Evolutionary conservation across 2,329 filamentous ascomycete species (phyloP).

Genomic region (Arthrinium phaeospermum): DNA sequence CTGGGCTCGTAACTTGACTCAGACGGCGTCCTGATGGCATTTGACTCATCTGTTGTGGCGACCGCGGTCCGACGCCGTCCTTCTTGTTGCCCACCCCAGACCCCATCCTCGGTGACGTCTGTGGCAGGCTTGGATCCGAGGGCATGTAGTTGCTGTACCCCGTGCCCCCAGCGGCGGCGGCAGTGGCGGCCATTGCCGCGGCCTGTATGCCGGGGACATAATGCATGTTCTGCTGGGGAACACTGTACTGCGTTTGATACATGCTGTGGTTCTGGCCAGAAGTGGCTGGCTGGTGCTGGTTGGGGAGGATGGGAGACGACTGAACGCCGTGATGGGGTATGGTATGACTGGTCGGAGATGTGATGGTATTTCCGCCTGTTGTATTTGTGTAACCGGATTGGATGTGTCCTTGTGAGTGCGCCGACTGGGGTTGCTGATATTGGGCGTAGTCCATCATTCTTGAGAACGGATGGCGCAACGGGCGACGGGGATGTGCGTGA

Average conservation of each 20-base stretch:
- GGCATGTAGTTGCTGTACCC: constrained; percentile 71
- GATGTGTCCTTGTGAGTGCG: constrained; percentile 63
- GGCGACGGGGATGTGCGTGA: constrained; percentile 37
- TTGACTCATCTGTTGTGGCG: constrained; percentile 74
- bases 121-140: constrained; percentile 70
- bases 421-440: constrained; percentile 73
- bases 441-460: constrained; percentile 77
- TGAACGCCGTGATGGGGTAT: constrained; percentile 72
- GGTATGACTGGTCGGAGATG: constrained; percentile 74
- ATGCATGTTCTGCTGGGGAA: constrained; percentile 76
- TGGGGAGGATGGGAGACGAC: constrained; percentile 79
- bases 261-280: constrained; percentile 74
- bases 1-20: constrained; percentile 79
- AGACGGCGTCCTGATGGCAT: constrained; percentile 69
- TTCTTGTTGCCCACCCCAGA: constrained; percentile 68
- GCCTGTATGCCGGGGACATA: constrained; percentile 88
- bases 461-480: constrained; percentile 36
- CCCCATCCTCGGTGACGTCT: constrained; percentile 79
- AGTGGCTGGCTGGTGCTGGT: constrained; percentile 73
- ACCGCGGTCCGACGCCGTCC: constrained; percentile 75
- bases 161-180: constrained; percentile 83
- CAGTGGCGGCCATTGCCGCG: constrained; percentile 89
- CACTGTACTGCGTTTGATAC: constrained; percentile 80
- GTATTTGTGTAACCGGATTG: constrained; percentile 67
- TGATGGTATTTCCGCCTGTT: constrained; percentile 63